phyloP scores from a whole-genome alignment of 495 filamentous ascomycete genomes.

The Penicillium coffeae region DNA sequence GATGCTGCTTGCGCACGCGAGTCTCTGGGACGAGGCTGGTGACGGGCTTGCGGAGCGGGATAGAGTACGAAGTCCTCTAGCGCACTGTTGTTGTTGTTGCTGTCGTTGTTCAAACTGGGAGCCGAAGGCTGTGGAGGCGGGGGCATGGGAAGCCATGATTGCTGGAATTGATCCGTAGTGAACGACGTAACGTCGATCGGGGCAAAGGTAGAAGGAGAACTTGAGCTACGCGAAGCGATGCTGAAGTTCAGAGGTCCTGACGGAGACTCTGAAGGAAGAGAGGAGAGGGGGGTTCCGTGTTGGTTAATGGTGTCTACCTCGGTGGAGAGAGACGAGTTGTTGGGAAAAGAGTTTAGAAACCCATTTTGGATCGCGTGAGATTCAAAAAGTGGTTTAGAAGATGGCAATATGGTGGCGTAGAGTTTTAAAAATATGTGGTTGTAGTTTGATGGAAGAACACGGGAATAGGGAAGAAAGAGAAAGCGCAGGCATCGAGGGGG shows the following conservation, averaged over 20 bases:
- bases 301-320: conserved; percentile 52
- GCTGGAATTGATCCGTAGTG: conserved; percentile 62
- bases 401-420: conserved; percentile 27
- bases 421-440: conserved; percentile 1
- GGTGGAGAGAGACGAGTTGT: conserved; percentile 36
- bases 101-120: conserved; percentile 43
- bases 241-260: conserved; percentile 56
- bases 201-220: conserved; percentile 43
- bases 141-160: conserved; percentile 61
- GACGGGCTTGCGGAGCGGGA: conserved; percentile 28
- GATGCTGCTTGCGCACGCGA: conserved; percentile 31
- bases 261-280: conserved; percentile 45
- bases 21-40: conserved; percentile 35
- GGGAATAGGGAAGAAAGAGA: conserved; percentile 15
- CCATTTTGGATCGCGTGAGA: conserved; percentile 40
- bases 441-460: conserved; percentile 10
- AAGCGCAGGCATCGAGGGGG: conserved; percentile 35
- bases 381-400: conserved; percentile 25
- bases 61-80: conserved; percentile 48
- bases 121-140: conserved; percentile 43
- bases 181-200: conserved; percentile 56
- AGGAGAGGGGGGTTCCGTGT: conserved; percentile 34
- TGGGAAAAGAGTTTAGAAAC: conserved; percentile 41
- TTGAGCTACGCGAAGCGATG: conserved; percentile 50
- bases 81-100: conserved; percentile 38